Evolutionary conservation across 306 rosid species (phyloP).

Genomic region (Castanopsis chinensis): DNA sequence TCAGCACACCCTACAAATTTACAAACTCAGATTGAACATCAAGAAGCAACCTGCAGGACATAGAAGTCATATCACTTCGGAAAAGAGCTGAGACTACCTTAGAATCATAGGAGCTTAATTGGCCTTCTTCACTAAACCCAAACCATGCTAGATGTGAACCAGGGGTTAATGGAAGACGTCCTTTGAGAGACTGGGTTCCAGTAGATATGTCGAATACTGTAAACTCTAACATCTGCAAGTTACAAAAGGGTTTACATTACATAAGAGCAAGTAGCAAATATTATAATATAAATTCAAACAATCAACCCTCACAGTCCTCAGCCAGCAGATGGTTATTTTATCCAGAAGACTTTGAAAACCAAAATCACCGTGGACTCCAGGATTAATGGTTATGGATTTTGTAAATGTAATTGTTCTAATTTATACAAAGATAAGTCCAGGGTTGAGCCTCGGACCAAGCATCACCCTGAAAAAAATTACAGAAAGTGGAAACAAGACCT

Average conservation of each 20-base stretch:
- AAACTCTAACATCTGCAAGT: slow-evolving; percentile 71
- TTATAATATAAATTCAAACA: not conserved
- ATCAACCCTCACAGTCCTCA: slow-evolving; percentile 1
- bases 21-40: slow-evolving; percentile 16
- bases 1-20: slow-evolving; percentile 64
- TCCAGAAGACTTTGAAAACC: not conserved
- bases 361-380: not conserved
- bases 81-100: slow-evolving; percentile 47
- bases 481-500: slow-evolving; percentile 47
- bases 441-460: slow-evolving; percentile 2
- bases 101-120: slow-evolving; percentile 82
- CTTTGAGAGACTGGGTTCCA: slow-evolving; percentile 54
- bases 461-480: slow-evolving; percentile 6
- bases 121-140: slow-evolving; percentile 92
- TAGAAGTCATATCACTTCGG: slow-evolving; percentile 2
- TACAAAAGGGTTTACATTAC: slow-evolving; percentile 15
- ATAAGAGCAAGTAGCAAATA: slow-evolving; percentile 12
- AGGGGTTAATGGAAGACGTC: slow-evolving; percentile 79
- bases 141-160: slow-evolving; percentile 82
- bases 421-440: not conserved
- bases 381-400: not conserved
- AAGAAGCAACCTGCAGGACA: slow-evolving; percentile 13
- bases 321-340: not conserved
- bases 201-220: slow-evolving; percentile 55
- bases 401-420: not conserved